Base-by-base conservation (phyloP, 345 rosid genomes). In the Orychophragmus violaceus region DNA sequence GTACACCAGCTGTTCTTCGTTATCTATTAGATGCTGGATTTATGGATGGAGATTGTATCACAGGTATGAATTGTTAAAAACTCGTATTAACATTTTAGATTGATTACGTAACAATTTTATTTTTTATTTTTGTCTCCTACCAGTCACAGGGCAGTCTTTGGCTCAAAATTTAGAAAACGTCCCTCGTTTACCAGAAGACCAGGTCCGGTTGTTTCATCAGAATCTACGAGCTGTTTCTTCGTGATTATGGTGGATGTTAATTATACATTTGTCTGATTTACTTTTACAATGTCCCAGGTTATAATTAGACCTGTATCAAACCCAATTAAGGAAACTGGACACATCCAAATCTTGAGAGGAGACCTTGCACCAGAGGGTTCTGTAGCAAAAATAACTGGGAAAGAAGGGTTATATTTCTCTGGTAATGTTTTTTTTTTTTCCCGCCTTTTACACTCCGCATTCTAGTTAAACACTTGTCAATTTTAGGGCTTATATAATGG, bases 281-380 rank as follows among this genome's bases (percentile, higher is more conserved):
- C 0, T n/a, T 30, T 2, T 29, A 24, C n/a, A 58, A 35, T 54
- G 46, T 75, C 52, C 22, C 81, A 95, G 99, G 90, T 85, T 27
- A 82, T 91, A 12, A 80, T 95, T 68, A 88, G 82, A 74, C 79
- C 96, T 8, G 23, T 87, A 65, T 81, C 85, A 68, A 87, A 86
- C 55, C 99, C 99, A 48, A 91, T 95, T 71, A 95, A 95, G 84
- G 53, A 83, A 84, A 91, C 99, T 5, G 99, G 95, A 51, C 99
- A 95, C 66, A 79, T 95, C 68, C 99, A 95, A 78, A 83, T 91
- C 62, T 78, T 95, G 68, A 71, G 77, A 19, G 99, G 99, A 71
- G 93, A 95, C 79, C 78, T 94, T 51, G 96, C 99, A 23, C 95
- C 99, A 9, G 86, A 91, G n/a, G 99, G 99, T 70, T 94, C 96